phyloP scores from a whole-genome alignment of 352 stramenopile species.

The Phytopythium mirpurense region DNA sequence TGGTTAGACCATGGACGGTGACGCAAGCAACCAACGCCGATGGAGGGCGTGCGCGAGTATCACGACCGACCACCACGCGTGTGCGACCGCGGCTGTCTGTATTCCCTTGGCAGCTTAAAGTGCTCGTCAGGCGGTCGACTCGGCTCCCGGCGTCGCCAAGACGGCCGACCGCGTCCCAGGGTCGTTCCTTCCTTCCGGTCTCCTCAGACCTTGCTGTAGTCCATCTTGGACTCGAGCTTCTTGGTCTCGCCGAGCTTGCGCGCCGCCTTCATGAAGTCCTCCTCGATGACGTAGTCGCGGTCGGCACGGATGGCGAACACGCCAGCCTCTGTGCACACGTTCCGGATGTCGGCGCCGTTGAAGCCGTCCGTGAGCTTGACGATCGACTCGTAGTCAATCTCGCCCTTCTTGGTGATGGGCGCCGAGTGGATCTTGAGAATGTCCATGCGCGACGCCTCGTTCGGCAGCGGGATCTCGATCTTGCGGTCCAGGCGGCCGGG shows the following conservation, averaged over 20 bases:
- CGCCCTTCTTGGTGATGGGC: slow-evolving; percentile 97
- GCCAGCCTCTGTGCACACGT: slow-evolving; percentile 96
- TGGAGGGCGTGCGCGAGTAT: no score
- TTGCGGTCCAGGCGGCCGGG: slow-evolving; percentile 98
- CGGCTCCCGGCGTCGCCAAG: no score
- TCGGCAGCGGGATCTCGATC: slow-evolving; percentile 99
- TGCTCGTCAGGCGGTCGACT: background rate
- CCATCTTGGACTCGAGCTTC: slow-evolving; percentile 99
- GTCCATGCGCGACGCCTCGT: slow-evolving; percentile 97
- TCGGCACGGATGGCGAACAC: slow-evolving; percentile 99
- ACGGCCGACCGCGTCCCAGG: no score
- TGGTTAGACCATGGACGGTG: no score
- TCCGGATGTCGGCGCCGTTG: slow-evolving; percentile 99
- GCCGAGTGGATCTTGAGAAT: slow-evolving; percentile 99
- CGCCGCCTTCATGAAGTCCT: slow-evolving; percentile 99
- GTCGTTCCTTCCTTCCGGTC: background rate
- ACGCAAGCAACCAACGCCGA: no score
- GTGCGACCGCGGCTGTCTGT: background rate
- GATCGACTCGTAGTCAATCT: slow-evolving; percentile 99
- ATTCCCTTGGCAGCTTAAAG: background rate
- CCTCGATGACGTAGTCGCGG: slow-evolving; percentile 98
- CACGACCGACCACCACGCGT: no score
- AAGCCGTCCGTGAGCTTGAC: slow-evolving; percentile 99
- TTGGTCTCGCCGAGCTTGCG: slow-evolving; percentile 99
- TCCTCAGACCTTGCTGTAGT: slow-evolving; percentile 99